phyloP scores from a whole-genome alignment of 1,139 yeast genomes.

The Lodderomyces oxycetoniae region DNA sequence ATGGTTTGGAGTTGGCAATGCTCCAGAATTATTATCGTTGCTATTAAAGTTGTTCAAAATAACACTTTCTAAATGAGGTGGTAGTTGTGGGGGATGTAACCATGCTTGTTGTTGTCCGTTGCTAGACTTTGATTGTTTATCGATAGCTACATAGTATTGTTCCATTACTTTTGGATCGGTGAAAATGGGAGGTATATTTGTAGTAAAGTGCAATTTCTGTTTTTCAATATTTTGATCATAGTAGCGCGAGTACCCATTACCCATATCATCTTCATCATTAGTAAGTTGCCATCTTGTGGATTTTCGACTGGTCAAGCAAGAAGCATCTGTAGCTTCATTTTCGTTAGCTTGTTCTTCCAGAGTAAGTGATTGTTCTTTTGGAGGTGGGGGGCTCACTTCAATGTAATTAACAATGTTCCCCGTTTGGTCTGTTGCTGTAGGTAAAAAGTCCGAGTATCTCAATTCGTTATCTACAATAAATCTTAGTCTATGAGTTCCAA shows the following conservation, averaged over 20 bases:
- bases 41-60: constrained; percentile 43
- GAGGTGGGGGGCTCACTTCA: constrained; percentile 44
- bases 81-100: constrained; percentile 54
- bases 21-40: constrained; percentile 47
- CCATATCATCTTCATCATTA: constrained; percentile 73
- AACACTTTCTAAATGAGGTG: constrained; percentile 47
- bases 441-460: constrained; percentile 43
- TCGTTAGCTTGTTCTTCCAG: constrained; percentile 5
- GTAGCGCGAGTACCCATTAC: constrained; percentile 72
- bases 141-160: constrained; percentile 66
- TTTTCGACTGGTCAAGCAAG: constrained; percentile 16
- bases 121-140: constrained; percentile 59
- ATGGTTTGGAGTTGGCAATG: constrained; percentile 47
- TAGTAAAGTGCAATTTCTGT: constrained; percentile 44
- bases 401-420: constrained; percentile 48
- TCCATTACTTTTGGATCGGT: constrained; percentile 65
- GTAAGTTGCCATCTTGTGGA: constrained; percentile 51
- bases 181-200: constrained; percentile 84
- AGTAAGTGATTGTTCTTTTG: constrained; percentile 14
- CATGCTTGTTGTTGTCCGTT: constrained; percentile 66
- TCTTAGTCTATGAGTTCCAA: constrained; percentile 46
- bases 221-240: constrained; percentile 39
- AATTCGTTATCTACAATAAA: constrained; percentile 47
- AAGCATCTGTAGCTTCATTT: constrained; percentile 1
- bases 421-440: constrained; percentile 50